phyloP scores from a whole-genome alignment of 768 basidiomycete species.

The Psilocybe cubensis region DNA sequence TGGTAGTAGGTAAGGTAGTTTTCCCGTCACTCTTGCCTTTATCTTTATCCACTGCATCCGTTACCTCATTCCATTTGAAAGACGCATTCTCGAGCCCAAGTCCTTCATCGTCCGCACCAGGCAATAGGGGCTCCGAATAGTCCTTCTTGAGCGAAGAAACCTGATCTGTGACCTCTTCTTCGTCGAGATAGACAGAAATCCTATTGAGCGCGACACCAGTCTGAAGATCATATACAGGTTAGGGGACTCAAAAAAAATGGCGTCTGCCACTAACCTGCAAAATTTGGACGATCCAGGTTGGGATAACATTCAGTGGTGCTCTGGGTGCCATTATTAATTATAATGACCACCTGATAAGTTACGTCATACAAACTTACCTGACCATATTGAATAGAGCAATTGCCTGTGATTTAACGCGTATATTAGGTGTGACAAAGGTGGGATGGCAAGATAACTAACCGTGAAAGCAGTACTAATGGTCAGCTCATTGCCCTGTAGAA shows the following conservation, averaged over 20 bases:
- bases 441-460: conserved; percentile 36
- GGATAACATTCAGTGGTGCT: conserved; percentile 77
- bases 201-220: conserved; percentile 68
- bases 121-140: conserved; percentile 28
- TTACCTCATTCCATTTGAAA: conserved; percentile 65
- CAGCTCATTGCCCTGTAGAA: conserved; percentile 73
- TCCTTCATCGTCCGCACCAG: conserved; percentile 38
- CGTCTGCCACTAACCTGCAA: conserved; percentile 49
- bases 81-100: conserved; percentile 63
- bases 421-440: not conserved
- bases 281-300: conserved; percentile 77
- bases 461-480: conserved; percentile 87
- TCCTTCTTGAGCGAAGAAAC: conserved; percentile 65
- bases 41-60: conserved; percentile 27
- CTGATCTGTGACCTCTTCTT: conserved; percentile 70
- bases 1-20: conserved; percentile 13
- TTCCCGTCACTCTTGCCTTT: conserved; percentile 19
- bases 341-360: not conserved
- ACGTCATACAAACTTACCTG: conserved; percentile 40
- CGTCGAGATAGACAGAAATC: conserved; percentile 66
- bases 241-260: not conserved
- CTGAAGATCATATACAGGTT: conserved; percentile 27
- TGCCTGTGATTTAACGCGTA: conserved; percentile 45
- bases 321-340: conserved; percentile 30
- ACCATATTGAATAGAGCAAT: conserved; percentile 90